Base-by-base conservation (phyloP, 2,329 filamentous ascomycete species). In the Monosporascus sp. region DNA sequence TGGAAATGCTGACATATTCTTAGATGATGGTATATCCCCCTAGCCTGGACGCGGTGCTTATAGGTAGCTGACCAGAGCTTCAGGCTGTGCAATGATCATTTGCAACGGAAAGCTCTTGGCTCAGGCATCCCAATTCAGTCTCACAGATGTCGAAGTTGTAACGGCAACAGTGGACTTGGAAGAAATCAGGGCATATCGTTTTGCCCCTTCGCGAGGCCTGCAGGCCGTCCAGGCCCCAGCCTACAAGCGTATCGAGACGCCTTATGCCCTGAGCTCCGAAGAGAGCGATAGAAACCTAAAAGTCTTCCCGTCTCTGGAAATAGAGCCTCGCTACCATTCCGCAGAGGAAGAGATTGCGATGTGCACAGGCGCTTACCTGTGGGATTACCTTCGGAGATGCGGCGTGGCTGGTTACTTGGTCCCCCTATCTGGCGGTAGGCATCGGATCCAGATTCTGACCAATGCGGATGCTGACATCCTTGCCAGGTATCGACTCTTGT, bases 111-210 rank as follows among this genome's bases (percentile, higher is more conserved):
- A 80, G 17, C 78, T 85, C 42, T 74, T 88, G 2, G 84, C 82
- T 1, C 85, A 89, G 64, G 83, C 80, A 2, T 78, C 78, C 1
- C 85, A 89, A 60, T 89, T 89, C 68, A 80, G 75, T 15, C 67
- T 88, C 9, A 77, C 79, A 44, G 81, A 85, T 41, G 84, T 88
- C 6, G 84, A 88, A 60, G 83, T 88, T 4, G 70, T 85, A 18
- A 81, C 77, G 5, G 85, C 85, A 3, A 88, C 83, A 0, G 74
- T 88, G 6, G 84, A 88, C 60, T 72, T 89, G 2, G 89, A 93
- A 61, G 84, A 89, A 57, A 86, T 93, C 6, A 74, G 86, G 34
- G 72, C 77, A 1, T 84, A 77, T 60, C 74, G 87, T 0, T 80
- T 71, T n/a, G 72, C 75, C 0, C 74, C 79, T 8, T 80, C 79